Evolutionary conservation across 148 eudicot species (phyloP).

Genomic region (Bassia scoparia): DNA sequence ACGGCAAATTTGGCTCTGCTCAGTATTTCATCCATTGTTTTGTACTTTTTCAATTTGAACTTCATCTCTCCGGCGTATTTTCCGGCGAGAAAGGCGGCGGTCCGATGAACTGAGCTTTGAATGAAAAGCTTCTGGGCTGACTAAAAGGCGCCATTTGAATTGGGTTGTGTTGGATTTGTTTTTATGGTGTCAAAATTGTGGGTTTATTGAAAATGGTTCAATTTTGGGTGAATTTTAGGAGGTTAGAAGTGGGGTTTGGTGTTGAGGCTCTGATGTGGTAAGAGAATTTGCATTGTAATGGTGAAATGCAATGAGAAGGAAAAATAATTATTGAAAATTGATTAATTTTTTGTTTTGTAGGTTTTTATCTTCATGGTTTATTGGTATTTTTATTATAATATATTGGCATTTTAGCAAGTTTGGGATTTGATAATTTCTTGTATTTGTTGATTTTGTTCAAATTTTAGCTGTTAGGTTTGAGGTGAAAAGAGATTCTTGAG

Average conservation of each 20-base stretch:
- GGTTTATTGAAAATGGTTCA: constrained; percentile 10
- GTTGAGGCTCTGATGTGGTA: constrained; percentile 6
- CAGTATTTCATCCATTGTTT: constrained; percentile 49
- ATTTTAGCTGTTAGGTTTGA: no score
- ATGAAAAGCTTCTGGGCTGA: constrained; percentile 20
- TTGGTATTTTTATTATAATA: not conserved
- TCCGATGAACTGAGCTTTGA: constrained; percentile 24
- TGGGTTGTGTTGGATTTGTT: constrained; percentile 19
- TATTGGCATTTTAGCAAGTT: no score
- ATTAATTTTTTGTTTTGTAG: constrained; percentile 8
- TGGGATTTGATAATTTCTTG: no score
- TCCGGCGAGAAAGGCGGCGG: not conserved
- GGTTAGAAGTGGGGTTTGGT: constrained; percentile 7
- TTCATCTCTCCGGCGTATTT: not conserved
- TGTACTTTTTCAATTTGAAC: constrained; percentile 34
- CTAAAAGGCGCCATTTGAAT: constrained; percentile 22
- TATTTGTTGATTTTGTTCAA: no score
- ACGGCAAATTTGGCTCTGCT: constrained; percentile 33
- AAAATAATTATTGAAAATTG: no score
- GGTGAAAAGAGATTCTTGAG: no score
- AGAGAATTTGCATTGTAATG: constrained; percentile 9
- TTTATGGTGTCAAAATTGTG: not conserved
- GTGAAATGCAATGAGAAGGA: not conserved
- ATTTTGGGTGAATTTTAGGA: constrained; percentile 8
- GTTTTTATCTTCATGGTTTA: not conserved